These are phyloP conservation scores for Brasenia schreberi DNA, from an alignment of 164 flowering plant genomes.

Conservation along the genomic window DNA sequence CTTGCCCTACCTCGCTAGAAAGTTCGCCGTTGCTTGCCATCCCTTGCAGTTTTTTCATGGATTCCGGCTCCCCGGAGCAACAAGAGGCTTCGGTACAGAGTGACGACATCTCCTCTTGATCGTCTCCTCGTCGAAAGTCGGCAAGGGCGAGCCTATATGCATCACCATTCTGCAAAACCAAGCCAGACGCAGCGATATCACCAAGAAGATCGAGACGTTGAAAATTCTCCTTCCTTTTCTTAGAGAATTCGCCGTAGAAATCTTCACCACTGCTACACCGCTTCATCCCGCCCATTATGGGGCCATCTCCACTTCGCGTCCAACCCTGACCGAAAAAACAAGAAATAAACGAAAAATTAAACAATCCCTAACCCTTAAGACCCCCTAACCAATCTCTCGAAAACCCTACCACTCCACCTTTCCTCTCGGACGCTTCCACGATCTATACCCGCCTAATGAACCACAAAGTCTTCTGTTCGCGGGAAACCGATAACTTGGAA, in stretches of 20 bases:
- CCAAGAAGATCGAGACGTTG: slow-evolving; percentile 48
- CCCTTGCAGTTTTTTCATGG: slow-evolving; percentile 6
- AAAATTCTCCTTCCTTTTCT: slow-evolving; percentile 14
- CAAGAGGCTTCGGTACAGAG: slow-evolving; percentile 21
- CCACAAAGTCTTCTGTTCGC: too few relatives aligned
- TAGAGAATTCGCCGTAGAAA: slow-evolving; percentile 3
- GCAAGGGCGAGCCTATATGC: neutral
- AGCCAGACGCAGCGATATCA: slow-evolving; percentile 26
- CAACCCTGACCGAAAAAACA: neutral
- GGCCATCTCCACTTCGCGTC: neutral
- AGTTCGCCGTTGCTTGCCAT: slow-evolving; percentile 1
- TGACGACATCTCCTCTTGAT: slow-evolving; percentile 9
- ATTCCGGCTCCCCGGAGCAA: slow-evolving; percentile 18
- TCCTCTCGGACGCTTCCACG: neutral
- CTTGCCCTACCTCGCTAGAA: slow-evolving; percentile 11
- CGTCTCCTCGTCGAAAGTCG: neutral
- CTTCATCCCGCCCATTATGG: slow-evolving; percentile 12
- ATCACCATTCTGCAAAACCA: neutral
- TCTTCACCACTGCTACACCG: slow-evolving; percentile 21
- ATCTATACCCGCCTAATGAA: neutral
- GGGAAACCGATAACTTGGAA: too few relatives aligned
- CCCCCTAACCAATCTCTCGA: neutral
- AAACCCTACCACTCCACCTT: slow-evolving; percentile 2
- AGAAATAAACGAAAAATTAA: neutral
- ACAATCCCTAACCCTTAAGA: neutral